Percentiles rank a stretch among this genome's conserved stretches.
Evolutionary conservation across 176 grass and related monocot species (phyloP).

Genomic region (Ensete ventricosum): DNA sequence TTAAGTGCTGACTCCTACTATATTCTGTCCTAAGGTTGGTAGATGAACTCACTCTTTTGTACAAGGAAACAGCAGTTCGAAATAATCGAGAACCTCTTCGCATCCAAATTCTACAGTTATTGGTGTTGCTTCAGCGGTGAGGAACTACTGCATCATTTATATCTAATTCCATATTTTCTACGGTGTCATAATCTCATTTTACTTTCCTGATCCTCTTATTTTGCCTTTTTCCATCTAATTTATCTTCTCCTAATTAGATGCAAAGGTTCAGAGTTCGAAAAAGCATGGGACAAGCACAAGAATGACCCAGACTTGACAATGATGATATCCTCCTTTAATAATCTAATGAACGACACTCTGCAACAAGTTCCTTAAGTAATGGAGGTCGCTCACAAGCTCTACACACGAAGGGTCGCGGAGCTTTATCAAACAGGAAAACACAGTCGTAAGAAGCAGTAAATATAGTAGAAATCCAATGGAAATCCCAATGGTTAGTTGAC

Average conservation of each 20-base stretch:
- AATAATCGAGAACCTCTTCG: slow-evolving; percentile 42
- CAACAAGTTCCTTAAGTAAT: too few species aligned
- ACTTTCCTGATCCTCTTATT: not conserved
- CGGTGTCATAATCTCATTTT: slow-evolving; percentile 3
- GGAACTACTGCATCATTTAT: slow-evolving; percentile 6
- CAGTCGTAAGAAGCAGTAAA: too few species aligned
- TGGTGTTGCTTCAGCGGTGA: slow-evolving; percentile 66
- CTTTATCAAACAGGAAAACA: too few species aligned
- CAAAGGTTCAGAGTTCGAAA: slow-evolving; percentile 65
- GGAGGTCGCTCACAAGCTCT: too few species aligned
- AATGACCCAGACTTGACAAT: slow-evolving; percentile 54
- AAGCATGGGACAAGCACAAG: slow-evolving; percentile 76
- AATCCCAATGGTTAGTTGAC: too few species aligned
- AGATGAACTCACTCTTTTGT: slow-evolving; percentile 68
- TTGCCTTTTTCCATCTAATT: not conserved
- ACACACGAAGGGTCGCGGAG: too few species aligned
- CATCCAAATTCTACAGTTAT: slow-evolving; percentile 38
- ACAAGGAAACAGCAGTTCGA: slow-evolving; percentile 73
- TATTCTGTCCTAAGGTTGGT: slow-evolving; percentile 43
- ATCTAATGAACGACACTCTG: slow-evolving; percentile 19
- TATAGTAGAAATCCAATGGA: too few species aligned
- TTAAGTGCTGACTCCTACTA: not conserved
- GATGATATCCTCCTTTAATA: slow-evolving; percentile 43
- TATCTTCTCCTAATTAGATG: slow-evolving; percentile 36
- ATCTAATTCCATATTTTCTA: not conserved